Evolutionary conservation across 805 yeast species (phyloP).

Genomic region (Jamesozyma hellenica): DNA sequence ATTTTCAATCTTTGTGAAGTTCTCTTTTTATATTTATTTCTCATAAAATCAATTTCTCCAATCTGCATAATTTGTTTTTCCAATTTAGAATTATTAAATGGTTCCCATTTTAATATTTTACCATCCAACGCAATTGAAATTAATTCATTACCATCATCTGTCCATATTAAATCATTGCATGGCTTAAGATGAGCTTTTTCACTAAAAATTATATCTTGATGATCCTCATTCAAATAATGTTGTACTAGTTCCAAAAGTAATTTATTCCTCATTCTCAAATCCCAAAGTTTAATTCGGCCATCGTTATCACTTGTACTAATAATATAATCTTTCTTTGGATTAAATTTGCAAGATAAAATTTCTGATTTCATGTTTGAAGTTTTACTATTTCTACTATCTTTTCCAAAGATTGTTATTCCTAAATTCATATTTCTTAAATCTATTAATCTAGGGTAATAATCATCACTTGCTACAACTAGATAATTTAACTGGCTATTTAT

Average conservation of each 20-base stretch:
- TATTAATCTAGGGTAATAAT: slow-evolving; percentile 54
- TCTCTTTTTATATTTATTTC: slow-evolving; percentile 19
- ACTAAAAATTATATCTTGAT: slow-evolving; percentile 4
- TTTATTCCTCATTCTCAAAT: slow-evolving; percentile 40
- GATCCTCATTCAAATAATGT: background rate
- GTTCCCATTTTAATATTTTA: slow-evolving; percentile 61
- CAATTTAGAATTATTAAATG: slow-evolving; percentile 9
- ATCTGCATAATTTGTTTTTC: slow-evolving; percentile 5
- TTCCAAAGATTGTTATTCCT: slow-evolving; percentile 58
- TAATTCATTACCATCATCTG: slow-evolving; percentile 50
- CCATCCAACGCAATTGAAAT: slow-evolving; percentile 73
- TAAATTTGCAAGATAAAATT: slow-evolving; percentile 52
- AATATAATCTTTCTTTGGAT: slow-evolving; percentile 50
- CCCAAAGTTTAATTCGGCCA: slow-evolving; percentile 82
- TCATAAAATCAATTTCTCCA: slow-evolving; percentile 18
- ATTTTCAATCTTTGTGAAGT: slow-evolving; percentile 18
- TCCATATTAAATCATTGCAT: slow-evolving; percentile 75
- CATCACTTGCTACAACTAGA: slow-evolving; percentile 69
- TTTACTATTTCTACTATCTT: slow-evolving; percentile 46
- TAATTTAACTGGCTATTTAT: slow-evolving; percentile 29
- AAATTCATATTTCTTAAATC: slow-evolving; percentile 68
- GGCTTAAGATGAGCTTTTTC: slow-evolving; percentile 63
- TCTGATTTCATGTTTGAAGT: slow-evolving; percentile 35
- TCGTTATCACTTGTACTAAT: slow-evolving; percentile 74
- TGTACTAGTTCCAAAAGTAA: slow-evolving; percentile 17